Conservation (phyloP, 768 basidiomycete genomes). For the Termitomyces titanicus region DNA sequence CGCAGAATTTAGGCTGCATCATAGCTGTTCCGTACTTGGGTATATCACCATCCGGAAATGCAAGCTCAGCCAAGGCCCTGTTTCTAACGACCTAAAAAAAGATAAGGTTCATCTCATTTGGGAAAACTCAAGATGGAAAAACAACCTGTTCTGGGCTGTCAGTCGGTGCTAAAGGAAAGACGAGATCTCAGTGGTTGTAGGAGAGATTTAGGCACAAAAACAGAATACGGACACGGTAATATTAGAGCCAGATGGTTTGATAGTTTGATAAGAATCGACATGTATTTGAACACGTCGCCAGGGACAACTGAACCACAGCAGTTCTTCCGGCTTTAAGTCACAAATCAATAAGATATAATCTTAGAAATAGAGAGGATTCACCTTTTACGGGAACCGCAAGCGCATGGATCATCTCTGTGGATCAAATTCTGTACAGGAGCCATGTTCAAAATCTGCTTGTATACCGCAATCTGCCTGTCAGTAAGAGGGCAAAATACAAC, state of each 20-base stretch:
- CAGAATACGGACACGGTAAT: conserved; percentile 56
- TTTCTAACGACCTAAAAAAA: conserved; percentile 36
- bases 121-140: not conserved
- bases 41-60: conserved; percentile 53
- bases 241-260: conserved; percentile 89
- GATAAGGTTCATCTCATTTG: not conserved
- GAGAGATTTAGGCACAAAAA: not conserved
- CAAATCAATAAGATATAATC: not conserved
- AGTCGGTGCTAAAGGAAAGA: conserved; percentile 46
- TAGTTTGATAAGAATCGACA: conserved; percentile 79
- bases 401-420: conserved; percentile 65
- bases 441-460: conserved; percentile 66
- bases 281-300: conserved; percentile 71
- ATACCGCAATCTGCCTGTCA: conserved; percentile 61
- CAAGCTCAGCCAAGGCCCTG: conserved; percentile 55
- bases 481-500: conserved; percentile 94
- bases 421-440: conserved; percentile 69
- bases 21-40: conserved; percentile 64
- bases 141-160: conserved; percentile 68
- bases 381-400: conserved; percentile 63
- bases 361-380: conserved; percentile 25
- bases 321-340: conserved; percentile 32
- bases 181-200: not conserved
- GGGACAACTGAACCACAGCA: conserved; percentile 48
- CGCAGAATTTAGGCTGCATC: conserved; percentile 65